Base-by-base conservation (phyloP, 2,329 filamentous ascomycete species). In the Pseudonectria buxi region DNA sequence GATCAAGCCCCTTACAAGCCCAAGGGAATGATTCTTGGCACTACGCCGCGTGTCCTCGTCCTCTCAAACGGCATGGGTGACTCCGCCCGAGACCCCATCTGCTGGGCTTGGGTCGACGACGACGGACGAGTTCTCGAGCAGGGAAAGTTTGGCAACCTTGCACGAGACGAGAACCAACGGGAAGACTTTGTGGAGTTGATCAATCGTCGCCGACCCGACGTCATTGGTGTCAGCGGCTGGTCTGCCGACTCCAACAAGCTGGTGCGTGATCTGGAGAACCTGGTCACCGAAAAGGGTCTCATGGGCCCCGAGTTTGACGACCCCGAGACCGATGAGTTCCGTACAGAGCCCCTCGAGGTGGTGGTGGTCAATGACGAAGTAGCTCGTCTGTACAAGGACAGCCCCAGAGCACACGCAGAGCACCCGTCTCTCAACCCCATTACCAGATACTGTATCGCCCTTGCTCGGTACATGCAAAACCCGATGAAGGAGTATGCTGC, bases 1-100 rank as follows among this genome's bases (percentile, higher is more conserved):
- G 92, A 98, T 53, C 92, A 98, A 62, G 89, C 92, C 7, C 92
- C 92, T 0, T 94, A 89, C 65, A 95, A 95, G 61, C 89, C 92
- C 5, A 89, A 90, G 62, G 89, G 88, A 9, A 87, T 95, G 76
- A 76, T 88, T 14, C 70, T 94, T 26, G 92, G 92, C 16, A 95
- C 89, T 1, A 76, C 83, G 6, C 89, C 92, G 30, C 83, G 90
- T 24, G 87, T 95, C 5, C 73, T 98, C 31, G 78, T 89, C 4
- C 64, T 98, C 14, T 90, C 89, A 4, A 94, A 89, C 50, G 92
- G 92, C 35, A 81, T 81, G 59, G 86, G 85, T 11, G 78, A 84
- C 48, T 67, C 74, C 12, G 65, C 63, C 36, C 78, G 87, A 26
- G 90, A 95, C 46, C 83, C 87, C 3, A 77, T 94, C 28, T 84